These are phyloP conservation scores for Cercospora berteroae DNA, from an alignment of 2,329 filamentous ascomycete genomes.

Conservation along the genomic window DNA sequence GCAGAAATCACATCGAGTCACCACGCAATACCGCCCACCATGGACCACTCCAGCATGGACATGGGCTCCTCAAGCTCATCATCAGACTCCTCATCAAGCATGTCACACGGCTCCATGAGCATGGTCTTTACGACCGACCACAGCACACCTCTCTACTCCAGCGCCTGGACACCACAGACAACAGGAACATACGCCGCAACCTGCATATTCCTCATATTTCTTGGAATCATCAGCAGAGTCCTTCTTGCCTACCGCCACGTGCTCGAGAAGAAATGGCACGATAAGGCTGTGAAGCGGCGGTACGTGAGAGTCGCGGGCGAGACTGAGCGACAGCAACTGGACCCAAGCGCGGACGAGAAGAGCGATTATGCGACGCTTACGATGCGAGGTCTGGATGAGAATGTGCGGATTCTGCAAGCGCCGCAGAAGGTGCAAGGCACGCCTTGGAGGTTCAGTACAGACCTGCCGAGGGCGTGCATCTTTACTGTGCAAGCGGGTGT, in stretches of 20 bases:
- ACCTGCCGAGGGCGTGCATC: slow-evolving; percentile 68
- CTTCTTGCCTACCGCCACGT: slow-evolving; percentile 67
- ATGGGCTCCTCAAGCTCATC: slow-evolving; percentile 1
- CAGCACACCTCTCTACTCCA: slow-evolving; percentile 64
- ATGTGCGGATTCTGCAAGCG: slow-evolving; percentile 64
- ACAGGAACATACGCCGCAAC: slow-evolving; percentile 78
- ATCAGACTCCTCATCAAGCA: neutral
- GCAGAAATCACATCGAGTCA: neutral
- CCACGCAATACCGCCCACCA: neutral
- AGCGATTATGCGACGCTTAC: slow-evolving; percentile 66
- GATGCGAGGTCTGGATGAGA: slow-evolving; percentile 77
- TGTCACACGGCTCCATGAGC: slow-evolving; percentile 41
- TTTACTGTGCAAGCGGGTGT: slow-evolving; percentile 72
- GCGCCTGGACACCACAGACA: slow-evolving; percentile 69
- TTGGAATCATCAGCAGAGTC: slow-evolving; percentile 67
- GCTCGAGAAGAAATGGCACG: slow-evolving; percentile 66
- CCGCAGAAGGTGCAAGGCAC: slow-evolving; percentile 51
- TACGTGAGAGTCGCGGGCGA: slow-evolving; percentile 71
- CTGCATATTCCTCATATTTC: slow-evolving; percentile 83
- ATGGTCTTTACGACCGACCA: slow-evolving; percentile 66
- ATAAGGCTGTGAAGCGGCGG: slow-evolving; percentile 68
- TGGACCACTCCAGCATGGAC: slow-evolving; percentile 13
- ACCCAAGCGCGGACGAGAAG: slow-evolving; percentile 40
- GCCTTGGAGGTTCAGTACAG: slow-evolving; percentile 80
- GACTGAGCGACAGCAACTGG: slow-evolving; percentile 45